These are phyloP conservation scores for Sanghuangporus sanghuang DNA, from an alignment of 1,284 basidiomycete species.

Conservation along the genomic window DNA sequence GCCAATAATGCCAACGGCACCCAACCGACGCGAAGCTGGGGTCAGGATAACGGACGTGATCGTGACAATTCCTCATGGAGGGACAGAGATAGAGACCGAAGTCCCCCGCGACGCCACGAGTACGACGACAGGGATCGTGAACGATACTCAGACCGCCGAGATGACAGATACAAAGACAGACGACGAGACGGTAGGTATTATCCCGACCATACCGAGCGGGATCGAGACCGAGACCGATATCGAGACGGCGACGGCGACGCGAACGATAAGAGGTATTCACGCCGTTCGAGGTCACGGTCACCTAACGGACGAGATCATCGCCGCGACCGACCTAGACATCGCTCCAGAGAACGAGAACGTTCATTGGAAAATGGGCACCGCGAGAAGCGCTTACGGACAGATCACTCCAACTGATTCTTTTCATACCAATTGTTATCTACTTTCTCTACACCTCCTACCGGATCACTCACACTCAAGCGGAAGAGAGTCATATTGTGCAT, in stretches of 20 bases:
- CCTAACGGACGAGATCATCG: conserved; percentile 14
- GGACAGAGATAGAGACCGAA: background rate
- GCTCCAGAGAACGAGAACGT: conserved; percentile 43
- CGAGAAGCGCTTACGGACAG: conserved; percentile 30
- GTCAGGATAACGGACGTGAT: conserved; percentile 34
- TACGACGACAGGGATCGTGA: conserved; percentile 23
- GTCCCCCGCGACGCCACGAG: background rate
- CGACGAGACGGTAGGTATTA: conserved; percentile 17
- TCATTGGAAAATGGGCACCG: conserved; percentile 28
- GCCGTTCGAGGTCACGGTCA: conserved; percentile 30
- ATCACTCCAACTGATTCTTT: background rate
- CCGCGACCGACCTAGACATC: conserved; percentile 24
- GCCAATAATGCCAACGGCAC: conserved; percentile 36
- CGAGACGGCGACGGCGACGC: conserved; percentile 14
- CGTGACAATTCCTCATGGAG: conserved; percentile 19
- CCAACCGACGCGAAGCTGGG: conserved; percentile 41
- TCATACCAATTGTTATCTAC: background rate
- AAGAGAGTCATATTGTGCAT: background rate
- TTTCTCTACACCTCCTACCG: background rate
- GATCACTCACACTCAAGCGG: background rate
- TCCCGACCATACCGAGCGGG: conserved; percentile 17
- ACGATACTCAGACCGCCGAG: conserved; percentile 20
- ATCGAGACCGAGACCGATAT: conserved; percentile 15
- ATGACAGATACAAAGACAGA: conserved; percentile 19
- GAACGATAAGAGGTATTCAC: conserved; percentile 11